These are phyloP conservation scores for Proliferodiscus dingleyae DNA, from an alignment of 2,329 filamentous ascomycete species.

Conservation along the genomic window DNA sequence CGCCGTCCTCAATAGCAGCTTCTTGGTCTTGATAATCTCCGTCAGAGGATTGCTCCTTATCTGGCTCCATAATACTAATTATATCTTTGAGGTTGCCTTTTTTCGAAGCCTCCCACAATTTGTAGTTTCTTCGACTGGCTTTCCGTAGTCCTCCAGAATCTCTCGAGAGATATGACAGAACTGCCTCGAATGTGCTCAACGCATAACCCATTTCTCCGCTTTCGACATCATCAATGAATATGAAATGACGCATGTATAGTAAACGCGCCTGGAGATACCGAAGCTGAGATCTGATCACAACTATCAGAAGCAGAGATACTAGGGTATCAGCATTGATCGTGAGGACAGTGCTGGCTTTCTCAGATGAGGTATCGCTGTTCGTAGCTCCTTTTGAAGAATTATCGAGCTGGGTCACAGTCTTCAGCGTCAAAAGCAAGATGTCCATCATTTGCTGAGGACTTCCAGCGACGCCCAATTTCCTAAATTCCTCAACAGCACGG, in stretches of 20 bases:
- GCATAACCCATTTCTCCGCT: constrained; percentile 95
- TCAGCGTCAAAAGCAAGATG: constrained; percentile 49
- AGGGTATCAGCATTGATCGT: constrained; percentile 80
- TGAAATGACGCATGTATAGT: constrained; percentile 94
- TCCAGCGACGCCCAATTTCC: constrained; percentile 70
- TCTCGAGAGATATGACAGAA: constrained; percentile 78
- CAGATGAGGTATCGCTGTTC: constrained; percentile 28
- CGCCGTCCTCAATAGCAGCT: constrained; percentile 41
- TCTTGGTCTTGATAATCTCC: constrained; percentile 26
- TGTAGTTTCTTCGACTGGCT: constrained; percentile 80
- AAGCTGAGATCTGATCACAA: constrained; percentile 87
- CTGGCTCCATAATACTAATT: constrained; percentile 73
- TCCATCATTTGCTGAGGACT: constrained; percentile 36
- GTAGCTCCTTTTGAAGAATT: constrained; percentile 40
- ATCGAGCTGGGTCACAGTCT: constrained; percentile 69
- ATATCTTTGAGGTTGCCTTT: constrained; percentile 73
- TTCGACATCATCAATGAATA: constrained; percentile 96
- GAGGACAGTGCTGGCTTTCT: constrained; percentile 44
- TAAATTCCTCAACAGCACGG: constrained; percentile 81
- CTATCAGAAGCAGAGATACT: constrained; percentile 83
- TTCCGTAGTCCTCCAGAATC: constrained; percentile 78
- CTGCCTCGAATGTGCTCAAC: constrained; percentile 90
- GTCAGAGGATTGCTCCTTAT: constrained; percentile 30
- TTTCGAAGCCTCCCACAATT: constrained; percentile 80
- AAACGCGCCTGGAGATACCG: constrained; percentile 83